Evolutionary conservation across 176 grass and related monocot species (phyloP).

Genomic region (Ensete ventricosum): DNA sequence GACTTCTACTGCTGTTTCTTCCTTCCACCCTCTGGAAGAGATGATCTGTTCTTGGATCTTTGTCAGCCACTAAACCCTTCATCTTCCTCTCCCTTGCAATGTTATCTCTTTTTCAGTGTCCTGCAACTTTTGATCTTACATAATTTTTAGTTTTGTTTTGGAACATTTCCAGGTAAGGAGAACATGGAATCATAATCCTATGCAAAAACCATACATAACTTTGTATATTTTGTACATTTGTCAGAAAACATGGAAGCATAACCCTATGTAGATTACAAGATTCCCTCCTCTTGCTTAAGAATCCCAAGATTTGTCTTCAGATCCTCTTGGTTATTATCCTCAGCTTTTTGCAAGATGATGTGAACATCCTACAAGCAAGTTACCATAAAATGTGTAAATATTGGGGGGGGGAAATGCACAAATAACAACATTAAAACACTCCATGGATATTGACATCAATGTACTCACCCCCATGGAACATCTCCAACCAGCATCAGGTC

Average conservation of each 20-base stretch:
- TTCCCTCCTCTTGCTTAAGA: too few species aligned
- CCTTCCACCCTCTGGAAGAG: background rate
- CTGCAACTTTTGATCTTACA: too few species aligned
- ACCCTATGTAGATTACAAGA: background rate
- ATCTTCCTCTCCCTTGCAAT: background rate
- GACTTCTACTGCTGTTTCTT: background rate
- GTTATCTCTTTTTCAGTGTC: background rate
- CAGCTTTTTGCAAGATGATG: constrained; percentile 75
- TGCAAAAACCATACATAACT: background rate
- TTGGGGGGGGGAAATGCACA: background rate
- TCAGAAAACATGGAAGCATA: background rate
- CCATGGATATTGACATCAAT: too few species aligned
- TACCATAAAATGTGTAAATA: background rate
- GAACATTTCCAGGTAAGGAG: background rate
- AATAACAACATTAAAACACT: background rate
- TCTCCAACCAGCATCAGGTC: constrained; percentile 20
- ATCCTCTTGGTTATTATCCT: constrained; percentile 76
- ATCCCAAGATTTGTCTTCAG: constrained; percentile 26
- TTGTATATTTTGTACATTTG: background rate
- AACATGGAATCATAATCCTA: background rate
- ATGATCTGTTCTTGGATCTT: background rate
- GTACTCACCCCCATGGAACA: constrained; percentile 19
- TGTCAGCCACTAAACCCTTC: background rate
- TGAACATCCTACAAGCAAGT: constrained; percentile 57
- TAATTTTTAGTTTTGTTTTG: too few species aligned